Base-by-base conservation (phyloP, 345 rosid genomes). In the Cardamine resedifolia region DNA sequence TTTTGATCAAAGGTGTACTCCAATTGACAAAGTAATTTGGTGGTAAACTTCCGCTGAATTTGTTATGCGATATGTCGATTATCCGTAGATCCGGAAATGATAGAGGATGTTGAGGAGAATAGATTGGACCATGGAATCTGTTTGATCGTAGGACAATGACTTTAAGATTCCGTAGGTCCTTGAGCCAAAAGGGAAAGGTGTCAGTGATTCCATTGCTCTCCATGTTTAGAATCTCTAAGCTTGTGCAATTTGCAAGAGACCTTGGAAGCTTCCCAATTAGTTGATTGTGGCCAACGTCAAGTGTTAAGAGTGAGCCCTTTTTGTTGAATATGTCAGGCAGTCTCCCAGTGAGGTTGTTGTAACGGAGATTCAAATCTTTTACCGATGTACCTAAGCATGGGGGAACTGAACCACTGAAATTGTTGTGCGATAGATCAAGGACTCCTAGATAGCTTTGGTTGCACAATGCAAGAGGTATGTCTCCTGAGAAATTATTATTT, bases 381-480 rank as follows among this genome's bases (percentile, higher is more conserved):
- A 20, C 16, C 34, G 63, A 58, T 18, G n/a, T 10, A 28, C 30
- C 19, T n/a, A 77, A 26, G 50, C 83, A 80, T 33, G 2, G 5
- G 3, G 83, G 87, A 6, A 86, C 60, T 1, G 1, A 0, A 16
- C 82, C 83, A 12, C 1, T 55, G 67, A 86, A 68, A 4, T 10
- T 43, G 66, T 86, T 86, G 48, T 45, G 8, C 0, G 90, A 86
- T 34, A 81, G 39, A 50, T 81, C 79, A 39, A 86, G 81, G 28
- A 82, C 77, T 36, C 10, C 9, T 0, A 83, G 81, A 11, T 10
- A 36, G 15, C 41, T 36, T 36, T 3, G 41, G 14, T 0, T 75
- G 83, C 85, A 83, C 5, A 79, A 4, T 7, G 83, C 66, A 0
- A 15, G 6, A 0, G 87, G 87, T 5, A 86, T 79, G 6, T 0